These are phyloP conservation scores for Vanrija humicola DNA, from an alignment of 1,284 basidiomycete species.

Conservation along the genomic window DNA sequence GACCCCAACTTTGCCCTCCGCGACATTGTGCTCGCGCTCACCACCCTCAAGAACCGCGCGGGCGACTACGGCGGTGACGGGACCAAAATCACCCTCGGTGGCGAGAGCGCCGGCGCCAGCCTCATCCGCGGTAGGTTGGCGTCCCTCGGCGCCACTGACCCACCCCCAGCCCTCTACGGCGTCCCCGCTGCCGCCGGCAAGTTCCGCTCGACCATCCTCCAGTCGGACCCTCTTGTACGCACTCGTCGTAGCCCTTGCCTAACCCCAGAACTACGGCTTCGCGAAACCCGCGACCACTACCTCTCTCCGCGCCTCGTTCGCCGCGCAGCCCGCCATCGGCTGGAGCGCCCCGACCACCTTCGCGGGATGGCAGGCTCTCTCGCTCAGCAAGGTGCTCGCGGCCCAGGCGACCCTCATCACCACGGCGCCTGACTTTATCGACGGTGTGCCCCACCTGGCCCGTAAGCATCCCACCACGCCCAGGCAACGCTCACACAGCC, in stretches of 20 bases:
- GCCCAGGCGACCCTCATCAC: too few relatives aligned
- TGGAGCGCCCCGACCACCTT: too few relatives aligned
- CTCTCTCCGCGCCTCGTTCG: too few relatives aligned
- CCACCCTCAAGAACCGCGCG: slow-evolving; percentile 60
- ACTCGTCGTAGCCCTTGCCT: not conserved
- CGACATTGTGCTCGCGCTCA: slow-evolving; percentile 66
- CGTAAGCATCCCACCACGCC: too few relatives aligned
- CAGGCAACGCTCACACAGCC: not conserved
- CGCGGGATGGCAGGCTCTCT: too few relatives aligned
- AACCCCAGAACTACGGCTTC: not conserved
- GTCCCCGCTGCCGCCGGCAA: slow-evolving; percentile 61
- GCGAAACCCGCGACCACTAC: too few relatives aligned
- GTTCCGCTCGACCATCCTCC: slow-evolving; percentile 70
- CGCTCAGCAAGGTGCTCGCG: too few relatives aligned
- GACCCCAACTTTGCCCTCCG: slow-evolving; percentile 66
- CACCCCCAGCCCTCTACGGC: slow-evolving; percentile 57
- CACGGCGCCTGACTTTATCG: too few relatives aligned
- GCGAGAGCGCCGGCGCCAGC: slow-evolving; percentile 79
- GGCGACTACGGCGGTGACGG: slow-evolving; percentile 64
- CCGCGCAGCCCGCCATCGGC: too few relatives aligned
- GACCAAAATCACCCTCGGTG: slow-evolving; percentile 71
- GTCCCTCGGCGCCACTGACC: not conserved
- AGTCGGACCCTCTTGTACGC: slow-evolving; percentile 77
- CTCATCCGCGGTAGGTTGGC: slow-evolving; percentile 59
- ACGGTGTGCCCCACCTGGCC: too few relatives aligned